Percentiles rank a stretch among this genome's conserved stretches.
phyloP scores from a whole-genome alignment of 495 filamentous ascomycete genomes.

The Cetradonia linearis region DNA sequence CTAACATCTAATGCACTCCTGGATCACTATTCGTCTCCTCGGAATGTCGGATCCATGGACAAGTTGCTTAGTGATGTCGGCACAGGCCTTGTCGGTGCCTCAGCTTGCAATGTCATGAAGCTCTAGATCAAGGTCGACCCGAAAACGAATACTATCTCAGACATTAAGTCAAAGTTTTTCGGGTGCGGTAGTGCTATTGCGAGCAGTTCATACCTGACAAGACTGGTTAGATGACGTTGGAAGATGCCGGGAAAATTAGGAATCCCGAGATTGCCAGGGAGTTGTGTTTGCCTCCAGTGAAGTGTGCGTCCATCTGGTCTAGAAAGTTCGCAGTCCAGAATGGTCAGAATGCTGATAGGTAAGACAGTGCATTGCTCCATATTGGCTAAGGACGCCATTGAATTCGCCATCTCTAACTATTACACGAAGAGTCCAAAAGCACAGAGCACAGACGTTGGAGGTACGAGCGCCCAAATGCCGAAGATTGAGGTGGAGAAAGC shows the following conservation, averaged over 20 bases:
- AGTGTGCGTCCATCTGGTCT: constrained; percentile 48
- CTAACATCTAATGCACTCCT: constrained; percentile 47
- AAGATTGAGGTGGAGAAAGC: constrained; percentile 42
- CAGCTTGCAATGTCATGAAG: constrained; percentile 93
- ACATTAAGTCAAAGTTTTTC: constrained; percentile 98
- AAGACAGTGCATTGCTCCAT: constrained; percentile 88
- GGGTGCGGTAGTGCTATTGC: constrained; percentile 95
- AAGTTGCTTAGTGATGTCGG: constrained; percentile 85
- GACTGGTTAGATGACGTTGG: constrained; percentile 89
- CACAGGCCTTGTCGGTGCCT: constrained; percentile 94
- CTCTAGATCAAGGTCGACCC: constrained; percentile 96
- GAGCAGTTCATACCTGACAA: constrained; percentile 79
- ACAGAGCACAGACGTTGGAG: constrained; percentile 61
- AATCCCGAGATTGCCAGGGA: constrained; percentile 98
- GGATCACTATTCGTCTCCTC: constrained; percentile 87
- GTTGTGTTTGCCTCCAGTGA: constrained; percentile 88
- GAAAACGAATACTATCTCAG: constrained; percentile 75
- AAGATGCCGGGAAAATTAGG: constrained; percentile 79
- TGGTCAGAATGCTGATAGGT: constrained; percentile 9
- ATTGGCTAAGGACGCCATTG: constrained; percentile 98
- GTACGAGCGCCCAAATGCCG: constrained; percentile 50
- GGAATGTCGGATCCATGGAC: constrained; percentile 87
- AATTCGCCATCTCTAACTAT: constrained; percentile 96
- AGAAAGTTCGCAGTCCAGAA: not conserved
- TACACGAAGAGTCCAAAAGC: constrained; percentile 86